Evolutionary conservation across 495 filamentous ascomycete genomes (phyloP).

Genomic region (Neurospora tetrasperma): DNA sequence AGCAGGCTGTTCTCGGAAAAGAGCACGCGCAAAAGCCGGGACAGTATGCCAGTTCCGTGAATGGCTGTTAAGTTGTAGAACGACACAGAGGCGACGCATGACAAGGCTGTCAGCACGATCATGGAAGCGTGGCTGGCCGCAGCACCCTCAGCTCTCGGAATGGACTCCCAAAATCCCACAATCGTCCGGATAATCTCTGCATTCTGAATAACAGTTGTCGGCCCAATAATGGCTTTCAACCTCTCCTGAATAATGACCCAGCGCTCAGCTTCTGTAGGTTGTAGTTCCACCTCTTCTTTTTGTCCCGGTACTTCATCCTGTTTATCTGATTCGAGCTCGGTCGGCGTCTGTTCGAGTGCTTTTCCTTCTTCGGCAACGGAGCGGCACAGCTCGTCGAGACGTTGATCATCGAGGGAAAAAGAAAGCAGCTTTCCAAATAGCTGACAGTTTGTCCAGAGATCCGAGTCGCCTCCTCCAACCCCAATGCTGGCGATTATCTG

Average conservation of each 20-base stretch:
- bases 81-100: constrained; percentile 46
- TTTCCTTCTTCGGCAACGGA: constrained; percentile 17
- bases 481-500: constrained; percentile 53
- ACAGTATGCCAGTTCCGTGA: constrained; percentile 68
- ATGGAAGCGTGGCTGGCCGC: constrained; percentile 43
- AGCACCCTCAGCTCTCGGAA: constrained; percentile 35
- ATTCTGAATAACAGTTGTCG: constrained; percentile 49
- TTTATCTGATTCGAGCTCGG: not conserved
- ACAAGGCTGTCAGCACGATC: constrained; percentile 46
- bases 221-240: constrained; percentile 38
- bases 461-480: constrained; percentile 46
- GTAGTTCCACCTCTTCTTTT: not conserved
- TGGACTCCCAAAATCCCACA: constrained; percentile 54
- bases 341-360: not conserved
- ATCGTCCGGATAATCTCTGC: constrained; percentile 54
- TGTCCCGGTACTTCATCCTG: not conserved
- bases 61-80: constrained; percentile 65
- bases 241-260: constrained; percentile 24
- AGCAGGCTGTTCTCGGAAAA: constrained; percentile 42
- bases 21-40: constrained; percentile 56
- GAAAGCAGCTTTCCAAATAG: constrained; percentile 78
- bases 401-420: constrained; percentile 70
- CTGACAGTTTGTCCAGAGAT: constrained; percentile 55
- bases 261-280: not conserved
- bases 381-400: constrained; percentile 42